Conservation (phyloP, 2,329 filamentous ascomycete species). For the Pseudogymnoascus sp. region DNA sequence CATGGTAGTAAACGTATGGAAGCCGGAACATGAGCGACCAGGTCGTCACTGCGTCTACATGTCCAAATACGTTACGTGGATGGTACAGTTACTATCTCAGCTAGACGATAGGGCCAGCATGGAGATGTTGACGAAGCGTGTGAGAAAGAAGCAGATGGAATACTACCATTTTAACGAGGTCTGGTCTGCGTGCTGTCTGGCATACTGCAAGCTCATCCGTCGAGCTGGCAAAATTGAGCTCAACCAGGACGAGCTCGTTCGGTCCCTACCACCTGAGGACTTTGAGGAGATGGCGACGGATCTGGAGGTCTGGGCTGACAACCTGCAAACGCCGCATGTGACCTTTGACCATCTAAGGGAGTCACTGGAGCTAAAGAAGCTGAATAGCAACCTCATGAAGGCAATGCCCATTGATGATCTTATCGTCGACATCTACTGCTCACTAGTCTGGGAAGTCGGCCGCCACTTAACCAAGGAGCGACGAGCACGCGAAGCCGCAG, state of each 20-base stretch:
- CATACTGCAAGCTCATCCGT: constrained; percentile 43
- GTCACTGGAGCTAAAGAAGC: constrained; percentile 60
- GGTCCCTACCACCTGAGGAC: constrained; percentile 54
- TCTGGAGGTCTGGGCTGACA: constrained; percentile 50
- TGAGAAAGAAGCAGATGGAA: constrained; percentile 55
- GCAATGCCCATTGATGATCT: constrained; percentile 79
- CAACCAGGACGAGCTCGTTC: constrained; percentile 60
- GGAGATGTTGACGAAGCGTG: constrained; percentile 54
- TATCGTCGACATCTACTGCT: constrained; percentile 82
- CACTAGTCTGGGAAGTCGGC: constrained; percentile 61
- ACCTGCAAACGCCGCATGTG: constrained; percentile 36
- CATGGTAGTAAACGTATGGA: constrained; percentile 66
- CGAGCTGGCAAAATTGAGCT: constrained; percentile 47
- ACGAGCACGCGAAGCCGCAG: constrained; percentile 24
- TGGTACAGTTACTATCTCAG: constrained; percentile 51
- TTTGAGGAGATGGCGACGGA: constrained; percentile 51
- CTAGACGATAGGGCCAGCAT: constrained; percentile 54
- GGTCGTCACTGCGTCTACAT: constrained; percentile 69
- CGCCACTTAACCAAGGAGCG: constrained; percentile 38
- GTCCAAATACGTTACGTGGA: constrained; percentile 60
- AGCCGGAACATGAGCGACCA: constrained; percentile 60
- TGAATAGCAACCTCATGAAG: constrained; percentile 86
- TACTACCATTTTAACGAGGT: constrained; percentile 22
- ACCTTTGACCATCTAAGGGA: constrained; percentile 57
- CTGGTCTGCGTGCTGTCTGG: constrained; percentile 24